phyloP scores from a whole-genome alignment of 2,329 filamentous ascomycete species.

The Stagonosporopsis vannaccii region DNA sequence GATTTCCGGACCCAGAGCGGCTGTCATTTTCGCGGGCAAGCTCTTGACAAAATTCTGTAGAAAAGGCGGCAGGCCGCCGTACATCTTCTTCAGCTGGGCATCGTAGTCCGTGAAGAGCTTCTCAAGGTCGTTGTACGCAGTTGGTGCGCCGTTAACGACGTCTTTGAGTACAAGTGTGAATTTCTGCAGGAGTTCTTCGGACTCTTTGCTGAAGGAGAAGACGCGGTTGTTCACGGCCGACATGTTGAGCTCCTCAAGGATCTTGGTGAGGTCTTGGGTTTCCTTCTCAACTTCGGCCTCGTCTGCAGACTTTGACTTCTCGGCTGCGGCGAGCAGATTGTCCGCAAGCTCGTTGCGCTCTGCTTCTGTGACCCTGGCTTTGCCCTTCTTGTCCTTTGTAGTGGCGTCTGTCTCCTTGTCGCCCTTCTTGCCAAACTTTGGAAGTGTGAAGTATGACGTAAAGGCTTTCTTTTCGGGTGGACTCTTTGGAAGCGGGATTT shows the following conservation, averaged over 20 bases:
- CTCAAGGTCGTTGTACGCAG: conserved; percentile 89
- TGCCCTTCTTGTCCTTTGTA: conserved; percentile 33
- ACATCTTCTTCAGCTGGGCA: conserved; percentile 68
- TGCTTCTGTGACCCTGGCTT: conserved; percentile 45
- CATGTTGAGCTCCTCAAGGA: conserved; percentile 86
- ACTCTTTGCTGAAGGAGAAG: conserved; percentile 84
- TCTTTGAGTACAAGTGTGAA: conserved; percentile 95
- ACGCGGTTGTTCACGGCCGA: conserved; percentile 84
- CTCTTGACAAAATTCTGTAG: conserved; percentile 86
- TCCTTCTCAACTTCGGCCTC: conserved; percentile 60
- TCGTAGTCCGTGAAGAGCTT: conserved; percentile 70
- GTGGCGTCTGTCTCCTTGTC: conserved; percentile 42
- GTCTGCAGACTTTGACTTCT: conserved; percentile 42
- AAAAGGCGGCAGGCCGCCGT: conserved; percentile 73
- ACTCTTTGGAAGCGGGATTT: conserved; percentile 59
- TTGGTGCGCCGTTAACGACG: conserved; percentile 88
- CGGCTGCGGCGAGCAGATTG: conserved; percentile 44
- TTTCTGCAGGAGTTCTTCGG: conserved; percentile 77
- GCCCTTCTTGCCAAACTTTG: conserved; percentile 41
- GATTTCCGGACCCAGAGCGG: conserved; percentile 79
- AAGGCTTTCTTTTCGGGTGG: conserved; percentile 53
- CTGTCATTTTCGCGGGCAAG: conserved; percentile 81
- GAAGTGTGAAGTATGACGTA: conserved; percentile 43
- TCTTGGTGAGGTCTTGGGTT: conserved; percentile 74
- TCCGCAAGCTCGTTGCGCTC: conserved; percentile 47